Conservation (phyloP, 1,284 basidiomycete species). For the Ustilago lituana region DNA sequence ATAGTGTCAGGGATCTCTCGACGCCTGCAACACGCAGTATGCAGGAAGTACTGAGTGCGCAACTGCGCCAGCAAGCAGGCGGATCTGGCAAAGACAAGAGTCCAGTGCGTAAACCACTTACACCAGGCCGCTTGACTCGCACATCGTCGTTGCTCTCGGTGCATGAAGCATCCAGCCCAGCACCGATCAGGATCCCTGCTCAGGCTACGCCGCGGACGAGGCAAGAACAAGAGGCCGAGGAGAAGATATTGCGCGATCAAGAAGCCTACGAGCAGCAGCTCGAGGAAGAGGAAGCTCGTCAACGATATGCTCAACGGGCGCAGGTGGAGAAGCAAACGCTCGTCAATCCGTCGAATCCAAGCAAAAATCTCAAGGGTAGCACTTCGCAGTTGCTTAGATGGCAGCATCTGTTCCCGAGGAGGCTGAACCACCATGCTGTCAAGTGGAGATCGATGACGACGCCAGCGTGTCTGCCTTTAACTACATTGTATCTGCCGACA, state of each 20-base stretch:
- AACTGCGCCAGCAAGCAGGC: slow-evolving; percentile 41
- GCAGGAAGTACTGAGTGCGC: slow-evolving; percentile 49
- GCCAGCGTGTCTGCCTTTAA: slow-evolving; percentile 81
- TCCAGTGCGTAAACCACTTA: slow-evolving; percentile 15
- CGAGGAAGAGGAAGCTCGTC: slow-evolving; percentile 57
- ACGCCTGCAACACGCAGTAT: slow-evolving; percentile 54
- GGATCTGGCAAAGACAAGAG: slow-evolving; percentile 23
- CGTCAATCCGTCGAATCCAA: slow-evolving; percentile 64
- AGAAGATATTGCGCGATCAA: slow-evolving; percentile 50
- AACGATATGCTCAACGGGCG: slow-evolving; percentile 54
- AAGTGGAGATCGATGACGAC: slow-evolving; percentile 85
- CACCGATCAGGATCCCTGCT: slow-evolving; percentile 56
- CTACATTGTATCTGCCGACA: slow-evolving; percentile 74
- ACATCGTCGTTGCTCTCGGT: slow-evolving; percentile 44
- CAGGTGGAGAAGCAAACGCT: slow-evolving; percentile 63
- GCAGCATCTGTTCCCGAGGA: slow-evolving; percentile 85
- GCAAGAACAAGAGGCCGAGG: slow-evolving; percentile 47
- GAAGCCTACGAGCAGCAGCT: slow-evolving; percentile 57
- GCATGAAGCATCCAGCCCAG: slow-evolving; percentile 38
- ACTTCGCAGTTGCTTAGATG: slow-evolving; percentile 68
- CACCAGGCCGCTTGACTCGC: slow-evolving; percentile 26
- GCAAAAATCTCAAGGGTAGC: slow-evolving; percentile 41
- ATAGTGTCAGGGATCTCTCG: slow-evolving; percentile 12
- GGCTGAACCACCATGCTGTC: slow-evolving; percentile 82
- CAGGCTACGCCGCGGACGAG: slow-evolving; percentile 31